These are phyloP conservation scores for Westerdykella sp. DNA, from an alignment of 2,329 filamentous ascomycete species.

Conservation along the genomic window DNA sequence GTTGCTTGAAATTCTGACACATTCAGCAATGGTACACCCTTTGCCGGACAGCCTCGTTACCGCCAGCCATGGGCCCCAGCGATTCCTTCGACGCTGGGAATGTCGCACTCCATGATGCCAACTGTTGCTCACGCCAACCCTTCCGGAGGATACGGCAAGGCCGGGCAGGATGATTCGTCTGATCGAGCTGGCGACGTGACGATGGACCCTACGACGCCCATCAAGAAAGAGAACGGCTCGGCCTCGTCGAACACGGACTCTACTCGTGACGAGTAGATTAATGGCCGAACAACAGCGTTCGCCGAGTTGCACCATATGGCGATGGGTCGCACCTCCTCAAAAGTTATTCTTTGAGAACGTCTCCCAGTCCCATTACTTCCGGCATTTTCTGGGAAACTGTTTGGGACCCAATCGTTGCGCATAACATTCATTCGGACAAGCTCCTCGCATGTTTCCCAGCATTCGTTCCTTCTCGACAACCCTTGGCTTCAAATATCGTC, in stretches of 20 bases:
- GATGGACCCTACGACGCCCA: slow-evolving; percentile 30
- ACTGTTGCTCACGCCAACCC: slow-evolving; percentile 16
- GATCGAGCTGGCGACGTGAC: slow-evolving; percentile 26
- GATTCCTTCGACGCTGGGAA: slow-evolving; percentile 30
- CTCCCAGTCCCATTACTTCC: slow-evolving; percentile 20
- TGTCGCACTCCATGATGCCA: slow-evolving; percentile 25
- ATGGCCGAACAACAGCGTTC: not conserved
- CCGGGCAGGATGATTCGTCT: slow-evolving; percentile 21
- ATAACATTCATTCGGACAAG: not conserved
- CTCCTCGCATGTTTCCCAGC: too few species aligned
- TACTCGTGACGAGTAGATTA: slow-evolving; percentile 22
- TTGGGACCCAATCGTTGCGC: slow-evolving; percentile 14
- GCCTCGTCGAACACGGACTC: slow-evolving; percentile 20
- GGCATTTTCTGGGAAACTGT: slow-evolving; percentile 14
- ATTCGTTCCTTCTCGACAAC: too few species aligned
- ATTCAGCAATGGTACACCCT: slow-evolving; percentile 9
- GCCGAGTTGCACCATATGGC: not conserved
- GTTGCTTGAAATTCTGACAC: slow-evolving; percentile 1
- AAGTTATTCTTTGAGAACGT: slow-evolving; percentile 27
- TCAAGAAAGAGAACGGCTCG: slow-evolving; percentile 24
- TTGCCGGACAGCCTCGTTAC: slow-evolving; percentile 15
- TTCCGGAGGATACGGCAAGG: slow-evolving; percentile 15
- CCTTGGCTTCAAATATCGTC: too few species aligned
- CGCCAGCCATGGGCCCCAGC: slow-evolving; percentile 33
- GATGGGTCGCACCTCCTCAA: not conserved